Conservation (phyloP, 805 yeast genomes). For the Hanseniaspora taiwanica region DNA sequence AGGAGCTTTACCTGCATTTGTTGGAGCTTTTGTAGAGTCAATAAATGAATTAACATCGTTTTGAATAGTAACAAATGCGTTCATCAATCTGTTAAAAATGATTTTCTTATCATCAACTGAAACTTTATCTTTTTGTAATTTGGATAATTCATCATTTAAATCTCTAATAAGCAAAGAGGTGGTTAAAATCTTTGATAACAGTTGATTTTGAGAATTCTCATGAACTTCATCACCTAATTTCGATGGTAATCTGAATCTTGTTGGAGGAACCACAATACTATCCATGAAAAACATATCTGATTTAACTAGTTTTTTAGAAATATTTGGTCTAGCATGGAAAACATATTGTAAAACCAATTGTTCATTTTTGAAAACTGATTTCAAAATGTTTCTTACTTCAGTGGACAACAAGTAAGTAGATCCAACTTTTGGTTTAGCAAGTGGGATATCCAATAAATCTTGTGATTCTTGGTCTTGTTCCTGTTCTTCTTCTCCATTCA, state of each 20-base stretch:
- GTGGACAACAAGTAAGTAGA: slow-evolving; percentile 79
- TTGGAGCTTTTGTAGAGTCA: slow-evolving; percentile 82
- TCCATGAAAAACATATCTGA: slow-evolving; percentile 88
- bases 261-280: slow-evolving; percentile 86
- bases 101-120: slow-evolving; percentile 60
- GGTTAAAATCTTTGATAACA: slow-evolving; percentile 64
- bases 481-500: slow-evolving; percentile 16
- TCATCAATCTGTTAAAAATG: slow-evolving; percentile 82
- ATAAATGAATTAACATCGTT: slow-evolving; percentile 89
- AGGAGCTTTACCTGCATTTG: slow-evolving; percentile 47
- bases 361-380: slow-evolving; percentile 65
- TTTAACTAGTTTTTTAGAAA: slow-evolving; percentile 29
- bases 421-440: slow-evolving; percentile 50
- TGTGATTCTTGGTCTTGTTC: slow-evolving; percentile 11
- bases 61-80: slow-evolving; percentile 87
- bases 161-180: slow-evolving; percentile 78
- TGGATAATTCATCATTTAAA: slow-evolving; percentile 69
- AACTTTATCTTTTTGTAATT: slow-evolving; percentile 42
- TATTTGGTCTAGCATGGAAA: slow-evolving; percentile 69
- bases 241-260: slow-evolving; percentile 92
- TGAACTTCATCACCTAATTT: slow-evolving; percentile 94
- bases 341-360: slow-evolving; percentile 51
- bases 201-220: slow-evolving; percentile 86
- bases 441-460: slow-evolving; percentile 26
- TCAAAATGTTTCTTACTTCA: slow-evolving; percentile 70